Base-by-base conservation (phyloP, 805 yeast species). In the Metschnikowia rubicola region DNA sequence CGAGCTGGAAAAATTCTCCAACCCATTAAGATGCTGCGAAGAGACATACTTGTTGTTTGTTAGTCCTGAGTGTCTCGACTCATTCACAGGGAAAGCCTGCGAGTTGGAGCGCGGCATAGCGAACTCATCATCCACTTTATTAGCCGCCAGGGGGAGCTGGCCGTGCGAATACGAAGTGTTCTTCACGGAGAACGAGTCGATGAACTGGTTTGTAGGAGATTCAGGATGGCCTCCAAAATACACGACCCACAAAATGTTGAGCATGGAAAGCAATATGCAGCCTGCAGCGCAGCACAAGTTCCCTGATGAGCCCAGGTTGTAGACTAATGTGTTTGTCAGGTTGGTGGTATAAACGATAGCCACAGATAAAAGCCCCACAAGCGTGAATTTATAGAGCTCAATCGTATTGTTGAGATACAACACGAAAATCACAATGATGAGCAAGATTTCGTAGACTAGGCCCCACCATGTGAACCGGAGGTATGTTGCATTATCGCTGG, bases 391-490 rank as follows among this genome's bases (percentile, higher is more conserved):
- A 69, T 94, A 88, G 50, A 79, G 74, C 61, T 86, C 89, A 50
- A 88, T 72, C 37, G 81, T 67, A 65, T 86, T 84, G 58, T 63
- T 81, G 61, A 64, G 75, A 66, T 78, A 88, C 53, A 81, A 71
- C 46, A 73, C 57, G 36, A 76, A 74, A 50, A 79, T 74, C 17
- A 73, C 63, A 5, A 80, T 56, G 17, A 86, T 74, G 36, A 88
- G 55, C 30, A 88, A 52, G 17, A 90, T 70, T 66, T 92, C 83
- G 61, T 81, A 94, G 2, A 86, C 91, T 6, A 94, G 65, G 1
- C 96, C 96, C 99, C 99, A 94, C 99, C 99, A 92, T 4, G 94
- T 80, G 66, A 92, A 86, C 54, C 81, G 79, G 1, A 97, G 97
- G 61, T 85, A 88, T 6, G 66, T 54, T 12, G 41, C 35, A 29